Evolutionary conservation across 2,329 filamentous ascomycete genomes (phyloP).

Genomic region (Didymellaceae sp.): DNA sequence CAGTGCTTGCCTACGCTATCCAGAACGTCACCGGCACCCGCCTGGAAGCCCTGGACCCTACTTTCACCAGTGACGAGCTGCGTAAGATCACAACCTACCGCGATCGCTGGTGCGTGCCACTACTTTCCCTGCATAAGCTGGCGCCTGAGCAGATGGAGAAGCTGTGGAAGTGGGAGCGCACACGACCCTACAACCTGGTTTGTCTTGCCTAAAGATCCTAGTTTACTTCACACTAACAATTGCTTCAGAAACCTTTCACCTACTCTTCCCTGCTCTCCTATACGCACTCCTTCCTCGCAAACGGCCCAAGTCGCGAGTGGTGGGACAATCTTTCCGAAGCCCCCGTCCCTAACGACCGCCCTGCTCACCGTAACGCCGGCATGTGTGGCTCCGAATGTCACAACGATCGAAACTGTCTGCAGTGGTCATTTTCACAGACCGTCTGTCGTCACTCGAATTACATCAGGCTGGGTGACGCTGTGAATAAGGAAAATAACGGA

Average conservation of each 20-base stretch:
- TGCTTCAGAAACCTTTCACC: slow-evolving; percentile 43
- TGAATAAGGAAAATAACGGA: slow-evolving; percentile 40
- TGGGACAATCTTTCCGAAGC: slow-evolving; percentile 47
- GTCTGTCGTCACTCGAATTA: slow-evolving; percentile 48
- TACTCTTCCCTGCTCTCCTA: slow-evolving; percentile 49
- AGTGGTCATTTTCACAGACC: slow-evolving; percentile 47
- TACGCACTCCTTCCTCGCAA: slow-evolving; percentile 43
- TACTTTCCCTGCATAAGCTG: slow-evolving; percentile 50
- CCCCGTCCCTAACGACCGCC: slow-evolving; percentile 44
- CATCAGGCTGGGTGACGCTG: slow-evolving; percentile 44
- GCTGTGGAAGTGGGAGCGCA: slow-evolving; percentile 58
- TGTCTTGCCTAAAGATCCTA: not conserved
- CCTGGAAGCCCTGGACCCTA: slow-evolving; percentile 49
- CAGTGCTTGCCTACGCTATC: slow-evolving; percentile 49
- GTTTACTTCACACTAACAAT: slow-evolving; percentile 1
- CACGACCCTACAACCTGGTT: slow-evolving; percentile 44
- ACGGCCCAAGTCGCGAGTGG: slow-evolving; percentile 41
- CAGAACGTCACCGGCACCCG: slow-evolving; percentile 45
- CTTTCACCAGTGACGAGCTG: slow-evolving; percentile 54
- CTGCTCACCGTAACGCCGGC: slow-evolving; percentile 41
- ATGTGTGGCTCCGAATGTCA: slow-evolving; percentile 46
- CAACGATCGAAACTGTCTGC: slow-evolving; percentile 42
- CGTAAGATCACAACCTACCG: slow-evolving; percentile 53
- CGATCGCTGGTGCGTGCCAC: slow-evolving; percentile 53
- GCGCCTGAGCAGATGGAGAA: slow-evolving; percentile 56